Evolutionary conservation across 345 rosid genomes (phyloP).

Genomic region (Eucalyptus dawsonii): DNA sequence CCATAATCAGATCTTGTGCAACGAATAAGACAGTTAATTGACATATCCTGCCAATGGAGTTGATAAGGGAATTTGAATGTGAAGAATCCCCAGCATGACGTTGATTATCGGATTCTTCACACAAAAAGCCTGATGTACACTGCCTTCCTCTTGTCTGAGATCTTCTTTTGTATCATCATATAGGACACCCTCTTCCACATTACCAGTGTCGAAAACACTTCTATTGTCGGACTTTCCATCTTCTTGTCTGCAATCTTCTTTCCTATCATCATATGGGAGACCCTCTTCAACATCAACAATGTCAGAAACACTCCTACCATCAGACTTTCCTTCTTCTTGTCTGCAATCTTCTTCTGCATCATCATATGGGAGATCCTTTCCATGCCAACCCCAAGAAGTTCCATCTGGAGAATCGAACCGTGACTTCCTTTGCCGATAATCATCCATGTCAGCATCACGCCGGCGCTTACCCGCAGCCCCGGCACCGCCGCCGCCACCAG

Average conservation of each 20-base stretch:
- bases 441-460: constrained; percentile 9
- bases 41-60: constrained; percentile 68
- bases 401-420: not conserved
- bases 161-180: not conserved
- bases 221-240: not conserved
- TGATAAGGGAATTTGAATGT: constrained; percentile 55
- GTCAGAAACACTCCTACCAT: not conserved
- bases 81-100: constrained; percentile 34
- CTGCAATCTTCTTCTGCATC: not conserved
- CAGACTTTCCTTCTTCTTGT: not conserved
- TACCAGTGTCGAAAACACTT: not conserved
- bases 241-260: not conserved
- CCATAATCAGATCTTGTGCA: constrained; percentile 53
- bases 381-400: not conserved
- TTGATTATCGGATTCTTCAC: not conserved
- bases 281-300: not conserved
- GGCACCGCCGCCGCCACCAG: not conserved
- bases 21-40: constrained; percentile 55
- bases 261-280: not conserved
- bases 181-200: not conserved
- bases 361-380: not conserved
- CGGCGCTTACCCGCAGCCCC: constrained; percentile 36
- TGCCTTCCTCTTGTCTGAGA: not conserved
- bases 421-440: not conserved
- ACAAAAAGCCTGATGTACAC: not conserved